Evolutionary conservation across 495 filamentous ascomycete species (phyloP).

Genomic region (Tuber brumale): DNA sequence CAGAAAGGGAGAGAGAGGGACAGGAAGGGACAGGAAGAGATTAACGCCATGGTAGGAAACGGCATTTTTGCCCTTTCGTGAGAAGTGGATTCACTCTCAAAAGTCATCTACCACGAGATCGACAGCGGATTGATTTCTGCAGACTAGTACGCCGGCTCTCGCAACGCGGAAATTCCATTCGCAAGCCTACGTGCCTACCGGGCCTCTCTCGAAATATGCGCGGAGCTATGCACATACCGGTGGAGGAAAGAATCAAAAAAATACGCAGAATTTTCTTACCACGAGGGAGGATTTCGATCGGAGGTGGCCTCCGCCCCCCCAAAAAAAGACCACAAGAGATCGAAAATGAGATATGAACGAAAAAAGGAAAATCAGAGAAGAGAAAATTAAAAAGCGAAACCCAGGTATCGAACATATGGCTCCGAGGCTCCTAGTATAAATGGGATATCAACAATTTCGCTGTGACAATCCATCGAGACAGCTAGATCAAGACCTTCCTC

Average conservation of each 20-base stretch:
- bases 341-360: not conserved
- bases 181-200: not conserved
- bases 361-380: not conserved
- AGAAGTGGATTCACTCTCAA: not conserved
- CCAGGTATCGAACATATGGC: not conserved
- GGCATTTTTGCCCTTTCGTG: not conserved
- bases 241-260: not conserved
- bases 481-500: constrained; percentile 6
- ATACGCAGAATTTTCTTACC: not conserved
- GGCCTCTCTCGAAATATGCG: not conserved
- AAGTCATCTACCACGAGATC: constrained; percentile 34
- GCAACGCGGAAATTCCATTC: constrained; percentile 29
- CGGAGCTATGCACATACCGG: not conserved
- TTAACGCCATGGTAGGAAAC: not conserved
- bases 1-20: not conserved
- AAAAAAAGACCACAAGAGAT: not conserved
- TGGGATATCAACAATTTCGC: constrained; percentile 9
- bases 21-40: constrained; percentile 17
- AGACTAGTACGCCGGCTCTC: constrained; percentile 30
- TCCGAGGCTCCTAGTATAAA: constrained; percentile 7
- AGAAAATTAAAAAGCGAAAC: not conserved
- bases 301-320: not conserved
- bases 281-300: not conserved
- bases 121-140: constrained; percentile 36
- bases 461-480: constrained; percentile 15